Conservation (phyloP, 495 filamentous ascomycete genomes). For the Amniculicola lignicola region DNA sequence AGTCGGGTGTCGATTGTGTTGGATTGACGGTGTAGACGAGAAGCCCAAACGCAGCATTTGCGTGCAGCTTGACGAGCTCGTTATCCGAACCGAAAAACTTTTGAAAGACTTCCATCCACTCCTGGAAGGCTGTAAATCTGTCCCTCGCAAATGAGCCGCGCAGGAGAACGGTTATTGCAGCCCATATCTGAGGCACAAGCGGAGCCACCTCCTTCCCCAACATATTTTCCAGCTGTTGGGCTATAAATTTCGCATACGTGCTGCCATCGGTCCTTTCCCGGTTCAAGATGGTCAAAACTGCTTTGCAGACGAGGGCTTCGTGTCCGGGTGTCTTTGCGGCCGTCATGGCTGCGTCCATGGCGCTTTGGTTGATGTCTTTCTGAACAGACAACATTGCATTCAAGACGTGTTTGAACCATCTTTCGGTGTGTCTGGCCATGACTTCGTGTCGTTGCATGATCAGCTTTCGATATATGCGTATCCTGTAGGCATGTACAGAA, state of each 20-base stretch:
- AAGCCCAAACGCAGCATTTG: conserved; percentile 78
- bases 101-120: conserved; percentile 76
- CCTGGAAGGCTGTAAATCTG: conserved; percentile 69
- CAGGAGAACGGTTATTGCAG: conserved; percentile 71
- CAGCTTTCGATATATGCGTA: conserved; percentile 72
- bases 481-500: conserved; percentile 66
- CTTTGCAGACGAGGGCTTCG: conserved; percentile 60
- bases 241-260: conserved; percentile 62
- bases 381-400: conserved; percentile 72
- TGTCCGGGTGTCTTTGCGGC: conserved; percentile 62
- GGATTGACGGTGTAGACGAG: conserved; percentile 68
- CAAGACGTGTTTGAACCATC: conserved; percentile 82
- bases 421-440: conserved; percentile 58
- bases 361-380: conserved; percentile 70
- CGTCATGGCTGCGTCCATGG: conserved; percentile 68
- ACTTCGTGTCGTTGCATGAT: conserved; percentile 61
- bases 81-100: conserved; percentile 80
- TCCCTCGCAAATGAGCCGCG: conserved; percentile 57
- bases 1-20: conserved; percentile 56
- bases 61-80: conserved; percentile 62
- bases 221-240: conserved; percentile 65
- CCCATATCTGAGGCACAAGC: conserved; percentile 88
- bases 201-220: conserved; percentile 60
- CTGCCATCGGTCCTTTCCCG: conserved; percentile 52
- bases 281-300: conserved; percentile 42